These are phyloP conservation scores for Tinospora cordifolia DNA, from an alignment of 164 flowering plant genomes.

Conservation along the genomic window DNA sequence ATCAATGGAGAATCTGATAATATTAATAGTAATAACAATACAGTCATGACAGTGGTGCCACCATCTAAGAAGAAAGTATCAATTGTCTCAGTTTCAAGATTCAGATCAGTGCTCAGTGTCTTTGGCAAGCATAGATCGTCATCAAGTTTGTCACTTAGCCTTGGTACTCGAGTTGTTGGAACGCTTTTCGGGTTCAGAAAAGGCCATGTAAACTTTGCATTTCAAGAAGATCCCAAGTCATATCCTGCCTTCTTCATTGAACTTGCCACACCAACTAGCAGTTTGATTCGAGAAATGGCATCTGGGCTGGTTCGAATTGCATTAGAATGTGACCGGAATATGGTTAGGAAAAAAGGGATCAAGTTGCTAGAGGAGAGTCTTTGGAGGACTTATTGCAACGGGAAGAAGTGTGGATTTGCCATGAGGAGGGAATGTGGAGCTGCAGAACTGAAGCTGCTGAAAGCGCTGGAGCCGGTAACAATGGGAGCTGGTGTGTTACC, in stretches of 20 bases:
- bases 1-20: background rate
- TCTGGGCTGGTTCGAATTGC: slow-evolving; percentile 92
- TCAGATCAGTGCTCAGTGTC: slow-evolving; percentile 43
- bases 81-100: slow-evolving; percentile 29
- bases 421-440: slow-evolving; percentile 53
- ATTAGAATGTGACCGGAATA: slow-evolving; percentile 70
- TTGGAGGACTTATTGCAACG: slow-evolving; percentile 92
- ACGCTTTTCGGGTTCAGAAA: slow-evolving; percentile 82
- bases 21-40: background rate
- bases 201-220: slow-evolving; percentile 77
- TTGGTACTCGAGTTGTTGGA: slow-evolving; percentile 46
- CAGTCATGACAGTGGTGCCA: slow-evolving; percentile 4
- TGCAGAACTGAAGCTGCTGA: slow-evolving; percentile 69
- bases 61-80: slow-evolving; percentile 28
- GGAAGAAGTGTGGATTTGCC: slow-evolving; percentile 82
- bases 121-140: slow-evolving; percentile 25
- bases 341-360: slow-evolving; percentile 27
- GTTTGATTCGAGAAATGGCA: slow-evolving; percentile 83
- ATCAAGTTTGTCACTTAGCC: slow-evolving; percentile 21
- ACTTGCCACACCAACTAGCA: slow-evolving; percentile 61
- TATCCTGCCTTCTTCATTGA: slow-evolving; percentile 64
- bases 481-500: slow-evolving; percentile 85
- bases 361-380: slow-evolving; percentile 62
- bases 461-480: slow-evolving; percentile 62
- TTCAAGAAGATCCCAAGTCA: slow-evolving; percentile 56